phyloP scores from a whole-genome alignment of 192 early-diverging fungal genomes.

The Helicostylum pulchrum region DNA sequence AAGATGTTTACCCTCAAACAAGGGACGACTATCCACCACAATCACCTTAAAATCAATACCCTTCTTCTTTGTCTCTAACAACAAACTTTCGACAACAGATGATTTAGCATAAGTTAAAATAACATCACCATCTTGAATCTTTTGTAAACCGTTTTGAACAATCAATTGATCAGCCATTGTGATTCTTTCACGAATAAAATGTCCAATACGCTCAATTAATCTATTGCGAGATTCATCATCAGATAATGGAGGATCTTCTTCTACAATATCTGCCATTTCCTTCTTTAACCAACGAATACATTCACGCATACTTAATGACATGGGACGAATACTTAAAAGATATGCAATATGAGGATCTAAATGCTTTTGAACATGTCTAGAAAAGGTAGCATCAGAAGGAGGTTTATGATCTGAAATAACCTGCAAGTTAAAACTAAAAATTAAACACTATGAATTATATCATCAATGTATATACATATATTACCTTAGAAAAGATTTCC shows the following conservation, averaged over 20 bases:
- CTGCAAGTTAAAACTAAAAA: slow-evolving; percentile 37
- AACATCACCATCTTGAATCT: slow-evolving; percentile 86
- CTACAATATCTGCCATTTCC: slow-evolving; percentile 77
- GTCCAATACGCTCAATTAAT: slow-evolving; percentile 72
- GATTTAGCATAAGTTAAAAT: slow-evolving; percentile 89
- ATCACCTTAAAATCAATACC: slow-evolving; percentile 88
- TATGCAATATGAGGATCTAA: slow-evolving; percentile 90
- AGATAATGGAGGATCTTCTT: slow-evolving; percentile 67
- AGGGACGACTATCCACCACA: slow-evolving; percentile 84
- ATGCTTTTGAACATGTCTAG: slow-evolving; percentile 74
- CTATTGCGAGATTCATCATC: slow-evolving; percentile 75
- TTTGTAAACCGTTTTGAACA: slow-evolving; percentile 72
- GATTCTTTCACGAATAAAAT: slow-evolving; percentile 89
- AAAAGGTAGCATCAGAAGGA: slow-evolving; percentile 73
- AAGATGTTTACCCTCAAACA: slow-evolving; percentile 81
- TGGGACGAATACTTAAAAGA: slow-evolving; percentile 73
- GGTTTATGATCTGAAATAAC: slow-evolving; percentile 90
- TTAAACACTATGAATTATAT: background rate
- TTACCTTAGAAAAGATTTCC: slow-evolving; percentile 75
- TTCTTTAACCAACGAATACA: slow-evolving; percentile 87
- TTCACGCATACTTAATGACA: slow-evolving; percentile 90
- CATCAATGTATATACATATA: background rate
- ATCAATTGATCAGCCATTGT: slow-evolving; percentile 77
- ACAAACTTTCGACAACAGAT: slow-evolving; percentile 73
- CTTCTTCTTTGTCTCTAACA: slow-evolving; percentile 68